phyloP scores from a whole-genome alignment of 2,329 filamentous ascomycete genomes.

The Diaporthe citriasiana region DNA sequence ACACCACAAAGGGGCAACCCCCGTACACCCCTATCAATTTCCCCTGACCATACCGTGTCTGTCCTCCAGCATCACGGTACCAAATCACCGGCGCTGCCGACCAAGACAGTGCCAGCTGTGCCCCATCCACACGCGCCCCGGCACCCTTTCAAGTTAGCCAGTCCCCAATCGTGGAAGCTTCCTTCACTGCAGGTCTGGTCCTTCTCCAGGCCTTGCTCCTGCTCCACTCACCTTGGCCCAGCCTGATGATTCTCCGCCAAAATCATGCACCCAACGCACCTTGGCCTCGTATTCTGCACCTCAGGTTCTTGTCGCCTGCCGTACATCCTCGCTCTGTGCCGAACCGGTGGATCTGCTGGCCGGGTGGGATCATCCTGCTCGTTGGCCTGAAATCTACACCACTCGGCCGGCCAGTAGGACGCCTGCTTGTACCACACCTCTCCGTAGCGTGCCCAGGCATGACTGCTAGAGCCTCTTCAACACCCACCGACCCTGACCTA shows the following conservation, averaged over 20 bases:
- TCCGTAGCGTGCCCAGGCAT: constrained; percentile 5
- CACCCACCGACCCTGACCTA: not conserved
- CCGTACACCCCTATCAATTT: constrained; percentile 17
- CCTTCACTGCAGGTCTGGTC: constrained; percentile 6
- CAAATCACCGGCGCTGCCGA: not conserved
- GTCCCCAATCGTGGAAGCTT: constrained; percentile 5
- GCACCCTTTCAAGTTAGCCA: constrained; percentile 21
- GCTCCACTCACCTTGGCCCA: constrained; percentile 8
- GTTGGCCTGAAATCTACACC: constrained; percentile 28
- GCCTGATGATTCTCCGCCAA: constrained; percentile 26
- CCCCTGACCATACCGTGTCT: constrained; percentile 30
- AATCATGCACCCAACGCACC: constrained; percentile 27
- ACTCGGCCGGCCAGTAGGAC: constrained; percentile 25
- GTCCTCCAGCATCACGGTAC: not conserved
- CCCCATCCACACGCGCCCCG: constrained; percentile 3
- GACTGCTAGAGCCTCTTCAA: constrained; percentile 1
- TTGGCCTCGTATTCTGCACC: constrained; percentile 39
- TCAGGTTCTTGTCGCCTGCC: constrained; percentile 26
- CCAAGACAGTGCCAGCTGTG: constrained; percentile 3
- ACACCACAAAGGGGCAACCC: constrained; percentile 16
- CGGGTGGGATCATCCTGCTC: constrained; percentile 33
- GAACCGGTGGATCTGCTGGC: constrained; percentile 16
- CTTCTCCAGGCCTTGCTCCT: constrained; percentile 20
- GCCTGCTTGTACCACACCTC: constrained; percentile 6
- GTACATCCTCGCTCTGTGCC: constrained; percentile 34